Evolutionary conservation across 2,329 filamentous ascomycete species (phyloP).

Genomic region (Pseudocercospora fijiensis): DNA sequence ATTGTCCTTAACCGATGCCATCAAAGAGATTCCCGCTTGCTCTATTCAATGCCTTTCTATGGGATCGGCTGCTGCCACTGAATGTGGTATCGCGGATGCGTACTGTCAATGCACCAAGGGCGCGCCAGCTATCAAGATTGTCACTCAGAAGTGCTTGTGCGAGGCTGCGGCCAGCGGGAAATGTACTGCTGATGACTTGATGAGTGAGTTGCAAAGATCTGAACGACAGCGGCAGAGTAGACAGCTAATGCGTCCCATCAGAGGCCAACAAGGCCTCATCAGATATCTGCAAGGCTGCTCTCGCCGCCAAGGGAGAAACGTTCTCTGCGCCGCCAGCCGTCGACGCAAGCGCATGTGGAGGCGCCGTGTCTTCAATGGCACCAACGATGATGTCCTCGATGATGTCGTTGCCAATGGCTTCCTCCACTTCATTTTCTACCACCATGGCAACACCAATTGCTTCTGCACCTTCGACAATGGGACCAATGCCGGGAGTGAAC

Average conservation of each 20-base stretch:
- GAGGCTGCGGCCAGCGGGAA: conserved; percentile 1
- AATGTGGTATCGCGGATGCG: conserved; percentile 3
- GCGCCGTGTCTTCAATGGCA: not conserved
- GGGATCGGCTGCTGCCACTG: not conserved
- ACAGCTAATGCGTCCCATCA: not conserved
- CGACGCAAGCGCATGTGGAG: not conserved
- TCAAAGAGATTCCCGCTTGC: conserved; percentile 1
- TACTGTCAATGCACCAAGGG: not conserved
- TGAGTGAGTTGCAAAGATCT: not conserved
- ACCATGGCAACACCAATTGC: not conserved
- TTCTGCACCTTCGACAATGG: not conserved
- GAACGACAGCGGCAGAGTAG: not conserved
- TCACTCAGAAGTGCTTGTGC: conserved; percentile 1
- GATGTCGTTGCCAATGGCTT: not conserved
- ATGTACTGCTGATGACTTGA: conserved; percentile 1
- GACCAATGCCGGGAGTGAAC: not conserved
- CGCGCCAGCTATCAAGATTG: not conserved
- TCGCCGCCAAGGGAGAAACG: not conserved
- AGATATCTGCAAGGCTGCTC: not conserved
- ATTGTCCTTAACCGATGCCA: not conserved
- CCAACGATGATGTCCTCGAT: not conserved
- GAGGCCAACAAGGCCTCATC: conserved; percentile 1
- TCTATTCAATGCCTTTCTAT: not conserved
- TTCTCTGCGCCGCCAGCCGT: conserved; percentile 1
- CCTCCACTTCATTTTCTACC: not conserved